Base-by-base conservation (phyloP, 148 eudicot genomes). In the Camellia sinensis region DNA sequence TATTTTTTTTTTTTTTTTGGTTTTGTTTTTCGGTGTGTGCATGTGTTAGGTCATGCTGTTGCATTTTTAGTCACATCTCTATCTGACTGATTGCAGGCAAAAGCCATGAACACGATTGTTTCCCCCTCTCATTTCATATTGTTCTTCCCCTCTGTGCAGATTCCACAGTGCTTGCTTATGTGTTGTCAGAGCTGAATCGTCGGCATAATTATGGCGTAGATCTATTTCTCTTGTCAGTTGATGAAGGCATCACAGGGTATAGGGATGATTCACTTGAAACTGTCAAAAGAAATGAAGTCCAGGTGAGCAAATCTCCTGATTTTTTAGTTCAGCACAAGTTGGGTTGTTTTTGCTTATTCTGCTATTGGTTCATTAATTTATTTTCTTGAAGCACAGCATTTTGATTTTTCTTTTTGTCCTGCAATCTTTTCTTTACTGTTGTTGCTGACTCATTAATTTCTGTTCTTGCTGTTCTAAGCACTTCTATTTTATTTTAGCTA, bases 191-290 rank as follows among this genome's bases (percentile, higher is more conserved):
- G 86, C 79, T 95, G 79, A 95, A 95, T 74, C 91, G 93, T 12
- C 91, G 98, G 52, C 95, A 92, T 79, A 90, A 87, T 80, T 95
- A 95, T 79, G 95, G 93, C 59, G 81, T 95, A 82, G 98, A 95
- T 88, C 93, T 95, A 73, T 95, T 95, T 85, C 86, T 95, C 64
- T 84, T 93, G 62, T 95, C 99, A 3, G 86, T 95, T 40, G 99
- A 95, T 86, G 99, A 95, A 88, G 99, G 99, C 75, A 95, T 95
- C 83, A 93, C 98, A 43, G 99, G 99, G 29, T 95, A 95, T 86
- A 87, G 99, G 84, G 98, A 95, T 87, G 99, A 95, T 79, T 95
- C 99, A 15, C 93, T 95, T 80, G 98, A 95, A 87, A 95, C 99
- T 78, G 99, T 93, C 81, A 93, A 95, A 81, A 92, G 99, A 88